Percentiles rank a stretch among this genome's conserved stretches.
Evolutionary conservation across 192 early-diverging fungal species (phyloP).

Genomic region (Rhizophagus clarus): DNA sequence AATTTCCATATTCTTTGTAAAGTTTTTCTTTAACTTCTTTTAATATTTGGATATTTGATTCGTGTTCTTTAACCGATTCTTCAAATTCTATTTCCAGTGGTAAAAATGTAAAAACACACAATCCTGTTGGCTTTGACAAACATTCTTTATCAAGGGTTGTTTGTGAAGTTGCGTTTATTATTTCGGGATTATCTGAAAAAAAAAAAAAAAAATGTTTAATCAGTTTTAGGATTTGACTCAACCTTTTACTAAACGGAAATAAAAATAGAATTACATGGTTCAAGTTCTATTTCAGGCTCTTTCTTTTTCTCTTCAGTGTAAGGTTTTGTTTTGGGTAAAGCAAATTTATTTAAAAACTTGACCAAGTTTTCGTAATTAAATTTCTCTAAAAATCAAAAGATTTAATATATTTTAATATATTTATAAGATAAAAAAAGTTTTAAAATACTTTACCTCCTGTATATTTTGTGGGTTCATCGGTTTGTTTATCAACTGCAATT

Average conservation of each 20-base stretch:
- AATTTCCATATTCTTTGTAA: background rate
- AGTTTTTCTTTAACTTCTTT: slow-evolving; percentile 44
- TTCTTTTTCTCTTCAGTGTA: slow-evolving; percentile 32
- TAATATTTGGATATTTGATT: slow-evolving; percentile 45
- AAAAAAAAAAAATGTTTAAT: background rate
- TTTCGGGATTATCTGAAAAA: slow-evolving; percentile 35
- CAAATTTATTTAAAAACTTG: slow-evolving; percentile 67
- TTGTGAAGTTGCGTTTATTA: slow-evolving; percentile 43
- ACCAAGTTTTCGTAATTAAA: slow-evolving; percentile 64
- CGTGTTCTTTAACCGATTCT: slow-evolving; percentile 42
- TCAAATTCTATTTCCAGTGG: slow-evolving; percentile 44
- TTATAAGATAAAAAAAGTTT: slow-evolving; percentile 48
- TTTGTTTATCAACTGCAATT: slow-evolving; percentile 60
- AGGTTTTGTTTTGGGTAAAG: slow-evolving; percentile 38
- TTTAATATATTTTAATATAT: too few relatives aligned
- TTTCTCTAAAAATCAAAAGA: slow-evolving; percentile 57
- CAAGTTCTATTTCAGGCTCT: slow-evolving; percentile 22
- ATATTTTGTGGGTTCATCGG: slow-evolving; percentile 52
- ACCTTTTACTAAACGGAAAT: slow-evolving; percentile 9
- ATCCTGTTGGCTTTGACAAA: slow-evolving; percentile 35
- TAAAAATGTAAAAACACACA: slow-evolving; percentile 52
- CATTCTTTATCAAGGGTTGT: slow-evolving; percentile 43
- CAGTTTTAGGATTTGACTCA: background rate
- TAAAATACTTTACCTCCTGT: slow-evolving; percentile 57
- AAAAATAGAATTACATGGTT: slow-evolving; percentile 11